Evolutionary conservation across 257 asterid genomes (phyloP).

Genomic region (Jasminum sambac): DNA sequence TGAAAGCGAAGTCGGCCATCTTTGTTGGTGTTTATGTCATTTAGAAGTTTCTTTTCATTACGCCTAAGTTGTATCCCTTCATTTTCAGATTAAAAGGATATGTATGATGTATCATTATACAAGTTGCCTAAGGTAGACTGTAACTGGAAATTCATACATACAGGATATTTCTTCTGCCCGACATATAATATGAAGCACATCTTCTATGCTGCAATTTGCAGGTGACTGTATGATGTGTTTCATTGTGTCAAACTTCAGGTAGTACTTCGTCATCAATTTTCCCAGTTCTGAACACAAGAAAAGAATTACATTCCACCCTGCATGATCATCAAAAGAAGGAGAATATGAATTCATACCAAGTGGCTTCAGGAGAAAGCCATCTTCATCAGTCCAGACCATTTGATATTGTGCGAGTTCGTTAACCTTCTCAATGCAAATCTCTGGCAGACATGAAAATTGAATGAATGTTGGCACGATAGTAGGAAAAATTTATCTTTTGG

Average conservation of each 20-base stretch:
- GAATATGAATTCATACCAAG: slow-evolving; percentile 54
- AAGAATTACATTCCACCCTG: slow-evolving; percentile 10
- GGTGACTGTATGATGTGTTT: slow-evolving; percentile 87
- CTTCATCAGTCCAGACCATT: slow-evolving; percentile 96
- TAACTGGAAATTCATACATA: slow-evolving; percentile 34
- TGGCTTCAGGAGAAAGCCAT: slow-evolving; percentile 86
- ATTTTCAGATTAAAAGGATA: slow-evolving; percentile 36
- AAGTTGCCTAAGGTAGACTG: slow-evolving; percentile 20
- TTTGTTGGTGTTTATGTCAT: slow-evolving; percentile 83
- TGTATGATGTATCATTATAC: slow-evolving; percentile 16
- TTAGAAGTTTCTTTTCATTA: slow-evolving; percentile 86
- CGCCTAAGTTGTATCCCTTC: slow-evolving; percentile 98
- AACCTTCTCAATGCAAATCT: slow-evolving; percentile 81
- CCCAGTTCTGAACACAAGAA: slow-evolving; percentile 74
- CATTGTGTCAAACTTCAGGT: slow-evolving; percentile 94
- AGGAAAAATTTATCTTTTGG: slow-evolving; percentile 4
- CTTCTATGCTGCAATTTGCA: slow-evolving; percentile 71
- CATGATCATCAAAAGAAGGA: slow-evolving; percentile 14
- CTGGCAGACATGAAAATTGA: slow-evolving; percentile 41
- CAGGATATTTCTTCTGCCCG: slow-evolving; percentile 91
- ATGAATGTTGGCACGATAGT: slow-evolving; percentile 7
- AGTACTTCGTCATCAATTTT: slow-evolving; percentile 91
- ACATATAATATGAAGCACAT: slow-evolving; percentile 68
- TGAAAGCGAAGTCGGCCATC: slow-evolving; percentile 93
- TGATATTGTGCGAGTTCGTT: slow-evolving; percentile 78